Evolutionary conservation across 2,329 filamentous ascomycete species (phyloP).

Genomic region (Penicillium italicum): DNA sequence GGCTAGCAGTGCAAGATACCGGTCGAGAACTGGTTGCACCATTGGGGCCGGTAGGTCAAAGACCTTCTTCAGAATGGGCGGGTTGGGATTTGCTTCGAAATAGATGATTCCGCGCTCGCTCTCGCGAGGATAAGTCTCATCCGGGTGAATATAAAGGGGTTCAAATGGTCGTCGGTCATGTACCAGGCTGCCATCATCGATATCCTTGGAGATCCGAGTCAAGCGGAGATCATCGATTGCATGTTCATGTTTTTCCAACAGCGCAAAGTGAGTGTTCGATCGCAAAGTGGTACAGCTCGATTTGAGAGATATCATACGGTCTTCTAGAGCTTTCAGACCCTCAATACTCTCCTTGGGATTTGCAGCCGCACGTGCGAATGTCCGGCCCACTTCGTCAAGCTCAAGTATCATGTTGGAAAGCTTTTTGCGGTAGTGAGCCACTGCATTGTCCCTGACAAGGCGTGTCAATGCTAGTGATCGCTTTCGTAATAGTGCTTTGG

Average conservation of each 20-base stretch:
- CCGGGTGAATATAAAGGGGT: slow-evolving; percentile 55
- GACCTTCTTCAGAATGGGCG: slow-evolving; percentile 21
- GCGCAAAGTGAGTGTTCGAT: slow-evolving; percentile 29
- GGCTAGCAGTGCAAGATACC: slow-evolving; percentile 27
- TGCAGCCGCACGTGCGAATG: slow-evolving; percentile 26
- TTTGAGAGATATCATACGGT: slow-evolving; percentile 16
- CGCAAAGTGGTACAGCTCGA: not conserved
- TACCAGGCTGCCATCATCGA: slow-evolving; percentile 51
- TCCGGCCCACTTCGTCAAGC: slow-evolving; percentile 29
- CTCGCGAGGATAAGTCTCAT: slow-evolving; percentile 65
- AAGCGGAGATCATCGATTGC: slow-evolving; percentile 55
- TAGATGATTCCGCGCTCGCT: slow-evolving; percentile 34
- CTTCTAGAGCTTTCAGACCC: slow-evolving; percentile 23
- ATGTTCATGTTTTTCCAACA: slow-evolving; percentile 28
- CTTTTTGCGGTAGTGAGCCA: slow-evolving; percentile 10
- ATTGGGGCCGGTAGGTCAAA: slow-evolving; percentile 13
- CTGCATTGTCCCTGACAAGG: slow-evolving; percentile 29
- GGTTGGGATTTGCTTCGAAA: slow-evolving; percentile 33
- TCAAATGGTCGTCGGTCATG: slow-evolving; percentile 72
- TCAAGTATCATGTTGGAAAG: slow-evolving; percentile 17
- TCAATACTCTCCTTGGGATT: slow-evolving; percentile 18
- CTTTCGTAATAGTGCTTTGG: slow-evolving; percentile 1
- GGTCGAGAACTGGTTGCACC: slow-evolving; percentile 17
- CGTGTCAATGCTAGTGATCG: slow-evolving; percentile 6
- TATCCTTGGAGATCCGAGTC: slow-evolving; percentile 29